phyloP scores from a whole-genome alignment of 73 alveolate genomes.

The Paramecium sonneborni region DNA sequence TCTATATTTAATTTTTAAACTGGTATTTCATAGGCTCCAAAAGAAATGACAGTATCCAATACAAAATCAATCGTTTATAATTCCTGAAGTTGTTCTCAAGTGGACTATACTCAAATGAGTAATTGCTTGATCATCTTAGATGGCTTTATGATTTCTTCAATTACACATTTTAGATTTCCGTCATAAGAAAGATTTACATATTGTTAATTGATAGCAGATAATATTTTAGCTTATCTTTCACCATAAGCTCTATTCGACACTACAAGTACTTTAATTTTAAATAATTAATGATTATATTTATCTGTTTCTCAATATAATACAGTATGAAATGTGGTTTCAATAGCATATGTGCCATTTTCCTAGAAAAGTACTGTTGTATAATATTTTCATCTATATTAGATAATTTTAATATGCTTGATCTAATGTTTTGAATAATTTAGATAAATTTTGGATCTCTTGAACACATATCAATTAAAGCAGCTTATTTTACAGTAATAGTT shows the following conservation, averaged over 20 bases:
- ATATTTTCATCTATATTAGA: conserved; percentile 39
- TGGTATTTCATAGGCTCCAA: conserved; percentile 74
- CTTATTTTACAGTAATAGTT: conserved; percentile 63
- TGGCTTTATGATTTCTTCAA: conserved; percentile 60
- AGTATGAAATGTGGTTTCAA: conserved; percentile 72
- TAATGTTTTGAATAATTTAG: conserved; percentile 65
- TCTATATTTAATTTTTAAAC: conserved; percentile 57
- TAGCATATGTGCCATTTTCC: conserved; percentile 82
- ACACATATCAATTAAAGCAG: conserved; percentile 70
- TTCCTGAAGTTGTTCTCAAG: conserved; percentile 82
- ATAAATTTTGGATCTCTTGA: conserved; percentile 75
- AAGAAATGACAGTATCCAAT: conserved; percentile 76
- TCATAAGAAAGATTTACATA: conserved; percentile 59
- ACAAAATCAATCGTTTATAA: conserved; percentile 22
- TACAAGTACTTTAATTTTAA: conserved; percentile 53
- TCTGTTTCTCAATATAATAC: conserved; percentile 26
- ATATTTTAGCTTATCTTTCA: conserved; percentile 70
- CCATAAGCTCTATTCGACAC: conserved; percentile 78
- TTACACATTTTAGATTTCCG: conserved; percentile 60
- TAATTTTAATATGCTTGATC: conserved; percentile 58
- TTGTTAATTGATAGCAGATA: conserved; percentile 51
- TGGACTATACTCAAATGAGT: conserved; percentile 74
- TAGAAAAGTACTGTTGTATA: conserved; percentile 70
- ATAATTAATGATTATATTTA: background rate
- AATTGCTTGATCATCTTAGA: conserved; percentile 67